Evolutionary conservation across 768 basidiomycete genomes (phyloP), one percentile per base, ranked within the genome.

Genomic region (Tylopilus intermedius): DNA sequence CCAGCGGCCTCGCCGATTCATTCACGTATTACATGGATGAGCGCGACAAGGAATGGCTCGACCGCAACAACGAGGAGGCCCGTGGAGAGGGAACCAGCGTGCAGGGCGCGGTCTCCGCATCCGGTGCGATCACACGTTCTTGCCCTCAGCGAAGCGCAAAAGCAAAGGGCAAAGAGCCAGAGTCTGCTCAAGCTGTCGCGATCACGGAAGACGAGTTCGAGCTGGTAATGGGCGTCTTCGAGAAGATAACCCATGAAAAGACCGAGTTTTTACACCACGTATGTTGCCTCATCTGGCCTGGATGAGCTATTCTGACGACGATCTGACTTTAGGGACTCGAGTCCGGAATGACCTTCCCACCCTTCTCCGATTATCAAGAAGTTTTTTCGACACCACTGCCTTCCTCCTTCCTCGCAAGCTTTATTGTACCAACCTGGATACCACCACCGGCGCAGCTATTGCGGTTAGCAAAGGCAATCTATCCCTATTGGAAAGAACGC

Each of bases 11-110:
- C 51, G 72, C 80, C 30, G 83, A 87, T 59, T 87, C 88, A 0
- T 88, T 88, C 70, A 83, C 84, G 2, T 97, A 98, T 65, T 90
- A 83, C 58, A 90, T 97, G 88, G 95, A 99, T 62, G 96, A 98
- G 68, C 85, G 88, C 15, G 95, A 98, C 73, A 84, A 88, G 62
- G 88, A 88, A 58, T 99, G 95, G 95, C 79, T 99, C 30, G 87
- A 90, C 61, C 87, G 83, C 71, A 92, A 91, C 64, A 96, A 97
- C 62, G 86, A 86, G 63, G 82, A 86, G 51, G 90, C 88, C 2
- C 78, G 86, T 13, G 90, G 88, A 15, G 90, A 93, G 67, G 92
- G 92, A 15, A 88, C 89, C 1, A 90, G 86, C 56, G 78, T 80
- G 0, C 88, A 89, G 62, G 86, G 84, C 21, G 82, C 84, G 5